Percentiles rank a stretch among this genome's conserved stretches.
phyloP scores from a whole-genome alignment of 441 rosid genomes.

The Corymbia citriodora region DNA sequence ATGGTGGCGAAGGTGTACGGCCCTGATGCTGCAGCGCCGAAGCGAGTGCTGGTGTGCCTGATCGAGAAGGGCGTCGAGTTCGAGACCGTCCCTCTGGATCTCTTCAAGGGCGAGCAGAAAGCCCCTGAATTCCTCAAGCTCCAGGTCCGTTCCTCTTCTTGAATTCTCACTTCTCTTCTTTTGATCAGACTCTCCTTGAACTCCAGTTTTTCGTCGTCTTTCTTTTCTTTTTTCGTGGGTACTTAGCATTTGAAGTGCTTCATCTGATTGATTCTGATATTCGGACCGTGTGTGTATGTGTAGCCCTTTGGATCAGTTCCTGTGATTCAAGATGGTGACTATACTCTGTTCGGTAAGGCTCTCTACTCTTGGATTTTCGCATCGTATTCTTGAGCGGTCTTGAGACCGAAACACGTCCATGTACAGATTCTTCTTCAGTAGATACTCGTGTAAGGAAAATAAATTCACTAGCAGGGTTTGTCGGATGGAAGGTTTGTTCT shows the following conservation, averaged over 20 bases:
- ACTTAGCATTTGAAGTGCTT: neutral
- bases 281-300: neutral
- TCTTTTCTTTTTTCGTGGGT: neutral
- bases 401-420: neutral
- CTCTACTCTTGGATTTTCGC: neutral
- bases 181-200: neutral
- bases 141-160: neutral
- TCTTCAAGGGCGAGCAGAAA: neutral
- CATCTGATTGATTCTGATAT: neutral
- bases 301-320: neutral
- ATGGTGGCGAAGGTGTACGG: neutral
- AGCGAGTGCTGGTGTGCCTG: neutral
- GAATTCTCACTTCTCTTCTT: neutral
- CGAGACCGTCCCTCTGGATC: neutral
- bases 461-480: neutral
- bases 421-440: neutral
- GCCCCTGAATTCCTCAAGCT: neutral
- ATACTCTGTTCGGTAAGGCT: neutral
- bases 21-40: neutral
- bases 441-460: neutral
- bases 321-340: neutral
- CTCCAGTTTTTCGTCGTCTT: neutral
- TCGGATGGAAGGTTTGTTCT: neutral
- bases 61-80: neutral
- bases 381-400: neutral